Evolutionary conservation across 2,329 filamentous ascomycete genomes (phyloP).

Genomic region (Colletotrichum noveboracense): DNA sequence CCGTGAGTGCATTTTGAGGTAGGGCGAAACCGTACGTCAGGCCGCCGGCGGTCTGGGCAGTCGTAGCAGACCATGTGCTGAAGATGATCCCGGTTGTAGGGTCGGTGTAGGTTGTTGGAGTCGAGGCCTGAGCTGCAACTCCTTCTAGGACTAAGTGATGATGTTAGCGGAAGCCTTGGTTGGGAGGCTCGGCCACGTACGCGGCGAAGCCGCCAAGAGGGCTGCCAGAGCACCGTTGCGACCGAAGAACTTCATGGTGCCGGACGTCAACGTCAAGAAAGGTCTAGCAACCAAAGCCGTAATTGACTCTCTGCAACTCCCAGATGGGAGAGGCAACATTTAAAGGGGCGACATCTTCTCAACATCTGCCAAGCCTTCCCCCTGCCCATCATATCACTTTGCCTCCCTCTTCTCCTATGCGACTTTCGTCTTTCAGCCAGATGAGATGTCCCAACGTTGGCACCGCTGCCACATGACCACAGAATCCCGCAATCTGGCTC

Average conservation of each 20-base stretch:
- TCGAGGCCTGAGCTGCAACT: conserved; percentile 18
- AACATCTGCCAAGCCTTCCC: neutral
- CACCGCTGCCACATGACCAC: conserved; percentile 7
- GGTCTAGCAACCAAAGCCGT: neutral
- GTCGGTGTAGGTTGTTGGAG: conserved; percentile 41
- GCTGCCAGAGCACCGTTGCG: conserved; percentile 14
- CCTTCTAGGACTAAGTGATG: conserved; percentile 7
- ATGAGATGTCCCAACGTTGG: neutral
- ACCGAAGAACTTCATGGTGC: conserved; percentile 20
- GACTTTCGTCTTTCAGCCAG: conserved; percentile 5
- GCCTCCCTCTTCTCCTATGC: neutral
- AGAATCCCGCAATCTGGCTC: neutral
- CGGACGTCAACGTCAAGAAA: neutral
- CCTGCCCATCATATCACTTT: neutral
- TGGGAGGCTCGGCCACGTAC: neutral
- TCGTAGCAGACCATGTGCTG: conserved; percentile 50
- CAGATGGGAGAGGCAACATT: neutral
- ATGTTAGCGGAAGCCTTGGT: neutral
- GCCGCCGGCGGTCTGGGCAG: conserved; percentile 42
- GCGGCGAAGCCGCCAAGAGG: conserved; percentile 9
- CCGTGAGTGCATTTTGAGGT: conserved; percentile 51
- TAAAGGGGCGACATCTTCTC: neutral
- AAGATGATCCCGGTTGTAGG: conserved; percentile 57
- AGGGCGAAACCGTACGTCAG: conserved; percentile 61
- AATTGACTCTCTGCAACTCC: neutral